These are phyloP conservation scores for Gossypium australe DNA, from an alignment of 345 rosid genomes.

Conservation along the genomic window DNA sequence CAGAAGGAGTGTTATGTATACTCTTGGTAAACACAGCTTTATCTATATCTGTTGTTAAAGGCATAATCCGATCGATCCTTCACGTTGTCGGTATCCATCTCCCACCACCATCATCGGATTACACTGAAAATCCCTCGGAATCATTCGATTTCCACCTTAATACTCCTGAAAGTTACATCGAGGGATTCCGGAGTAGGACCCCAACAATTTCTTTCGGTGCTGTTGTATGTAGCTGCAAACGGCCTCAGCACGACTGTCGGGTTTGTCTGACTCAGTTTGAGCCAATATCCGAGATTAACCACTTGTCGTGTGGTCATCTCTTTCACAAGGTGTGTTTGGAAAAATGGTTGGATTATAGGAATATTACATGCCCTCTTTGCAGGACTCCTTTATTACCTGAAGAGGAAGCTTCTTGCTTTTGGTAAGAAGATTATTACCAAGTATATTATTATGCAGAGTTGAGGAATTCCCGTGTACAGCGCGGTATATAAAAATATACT, in stretches of 20 bases:
- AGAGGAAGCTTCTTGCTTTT: conserved; percentile 40
- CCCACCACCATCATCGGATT: conserved; percentile 28
- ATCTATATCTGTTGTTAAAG: conserved; percentile 68
- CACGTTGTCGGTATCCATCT: conserved; percentile 57
- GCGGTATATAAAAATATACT: conserved; percentile 9
- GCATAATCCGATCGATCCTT: conserved; percentile 63
- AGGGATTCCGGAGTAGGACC: conserved; percentile 58
- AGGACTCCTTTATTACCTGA: conserved; percentile 57
- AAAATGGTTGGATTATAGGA: conserved; percentile 73
- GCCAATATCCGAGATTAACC: conserved; percentile 59
- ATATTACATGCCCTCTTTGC: conserved; percentile 71
- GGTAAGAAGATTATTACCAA: conserved; percentile 26
- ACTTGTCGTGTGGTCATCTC: conserved; percentile 59
- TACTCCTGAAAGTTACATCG: conserved; percentile 46
- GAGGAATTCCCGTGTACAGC: conserved; percentile 28
- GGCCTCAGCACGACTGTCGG: conserved; percentile 53
- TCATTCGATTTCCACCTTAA: conserved; percentile 32
- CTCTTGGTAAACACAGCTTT: conserved; percentile 80
- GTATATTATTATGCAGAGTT: background rate
- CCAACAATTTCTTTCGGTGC: conserved; percentile 50
- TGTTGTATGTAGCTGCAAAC: conserved; percentile 37
- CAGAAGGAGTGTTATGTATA: conserved; percentile 81
- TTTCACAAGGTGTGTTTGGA: conserved; percentile 73
- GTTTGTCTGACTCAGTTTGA: conserved; percentile 57
- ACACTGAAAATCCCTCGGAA: conserved; percentile 30